Evolutionary conservation across 2,329 filamentous ascomycete species (phyloP).

Genomic region (Fusarium decemcellulare): DNA sequence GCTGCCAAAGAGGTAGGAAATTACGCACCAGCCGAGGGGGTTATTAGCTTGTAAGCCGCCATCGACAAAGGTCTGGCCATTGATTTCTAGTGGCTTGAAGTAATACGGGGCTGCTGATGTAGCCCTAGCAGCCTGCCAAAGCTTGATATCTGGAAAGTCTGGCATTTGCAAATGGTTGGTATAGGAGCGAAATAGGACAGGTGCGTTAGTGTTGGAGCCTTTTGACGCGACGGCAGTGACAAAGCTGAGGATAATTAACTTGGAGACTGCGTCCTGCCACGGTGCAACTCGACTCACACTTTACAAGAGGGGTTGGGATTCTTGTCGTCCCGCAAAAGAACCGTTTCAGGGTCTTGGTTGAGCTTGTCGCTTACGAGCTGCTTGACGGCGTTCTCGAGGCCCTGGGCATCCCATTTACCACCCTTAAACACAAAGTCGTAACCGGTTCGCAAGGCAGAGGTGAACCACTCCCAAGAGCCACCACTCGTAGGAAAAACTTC

Average conservation of each 20-base stretch:
- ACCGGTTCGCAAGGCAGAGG: no score
- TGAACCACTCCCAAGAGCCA: not conserved
- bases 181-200: constrained; percentile 21
- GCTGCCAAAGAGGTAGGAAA: not conserved
- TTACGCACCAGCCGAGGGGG: not conserved
- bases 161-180: constrained; percentile 15
- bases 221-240: constrained; percentile 9
- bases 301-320: not conserved
- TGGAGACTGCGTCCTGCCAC: no score
- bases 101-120: constrained; percentile 19
- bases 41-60: constrained; percentile 16
- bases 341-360: not conserved
- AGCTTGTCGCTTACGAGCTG: not conserved
- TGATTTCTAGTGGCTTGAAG: constrained; percentile 12
- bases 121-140: constrained; percentile 23
- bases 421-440: not conserved
- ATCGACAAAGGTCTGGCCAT: constrained; percentile 14
- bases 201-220: constrained; percentile 9
- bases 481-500: not conserved
- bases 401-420: not conserved
- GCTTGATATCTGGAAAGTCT: constrained; percentile 14
- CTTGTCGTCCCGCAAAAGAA: not conserved
- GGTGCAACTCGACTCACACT: not conserved
- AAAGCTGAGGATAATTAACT: constrained; percentile 7
- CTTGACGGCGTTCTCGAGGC: not conserved